Evolutionary conservation across 768 basidiomycete species (phyloP), one percentile per base, ranked within the genome.

Genomic region (Boletus rubropictus): DNA sequence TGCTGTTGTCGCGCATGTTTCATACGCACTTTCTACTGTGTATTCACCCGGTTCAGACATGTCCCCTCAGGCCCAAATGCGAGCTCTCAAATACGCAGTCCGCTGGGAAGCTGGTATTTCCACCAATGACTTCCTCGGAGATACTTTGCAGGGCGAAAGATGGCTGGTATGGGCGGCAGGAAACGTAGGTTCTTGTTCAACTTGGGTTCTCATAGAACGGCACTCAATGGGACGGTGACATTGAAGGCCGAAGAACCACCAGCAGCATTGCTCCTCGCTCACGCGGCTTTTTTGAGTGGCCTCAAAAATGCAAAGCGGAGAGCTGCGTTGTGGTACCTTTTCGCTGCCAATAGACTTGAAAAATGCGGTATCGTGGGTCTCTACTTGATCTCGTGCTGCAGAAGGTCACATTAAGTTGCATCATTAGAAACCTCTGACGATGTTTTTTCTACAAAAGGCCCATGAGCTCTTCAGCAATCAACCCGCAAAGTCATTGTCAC

Each of bases 81-180:
- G 78, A 37, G 82, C 83, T 4, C 71, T 92, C 1, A 68, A 71
- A 21, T 82, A 73, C 57, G 86, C 84, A 11, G 76, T 86, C 32
- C 81, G 88, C 15, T 92, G 89, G 89, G 88, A 87, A 61, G 70
- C 71, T 22, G 81, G 80, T 3, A 81, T 90, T 31, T 58, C 71
- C 12, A 64, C 60, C 17, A 62, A 62, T 12, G 85, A 89, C 45
- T 86, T 92, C 59, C 55, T 81, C 12, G 69, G 72, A 39, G 64
- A 71, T 39, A 58, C 68, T 10, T 60, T 89, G 25, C 86, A 86
- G 57, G 89, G 88, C 2, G 89, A 92, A 53, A 72, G 86, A 46
- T 92, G 89, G 89, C 68, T 92, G 5, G 85, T 89, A 15, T 87
- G 81, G 81, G 89, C 89, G 34, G 87, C 89, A 21, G 84, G 82